Conservation (phyloP, 257 asterid species). For the Perilla frutescens region DNA sequence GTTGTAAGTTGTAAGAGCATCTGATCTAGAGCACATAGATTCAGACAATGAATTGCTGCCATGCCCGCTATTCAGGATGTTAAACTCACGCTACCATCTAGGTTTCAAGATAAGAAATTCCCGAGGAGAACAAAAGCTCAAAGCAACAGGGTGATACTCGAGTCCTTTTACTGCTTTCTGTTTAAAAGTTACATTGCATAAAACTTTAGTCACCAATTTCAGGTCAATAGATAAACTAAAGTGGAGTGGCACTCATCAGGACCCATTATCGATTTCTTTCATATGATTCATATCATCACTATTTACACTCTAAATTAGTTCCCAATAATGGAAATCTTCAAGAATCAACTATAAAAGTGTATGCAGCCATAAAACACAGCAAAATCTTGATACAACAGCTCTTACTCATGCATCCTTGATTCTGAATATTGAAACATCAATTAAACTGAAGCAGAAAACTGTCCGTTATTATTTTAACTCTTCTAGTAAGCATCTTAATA, state of each 20-base stretch:
- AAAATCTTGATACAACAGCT: constrained; percentile 17
- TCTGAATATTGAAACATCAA: not conserved
- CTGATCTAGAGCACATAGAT: not conserved
- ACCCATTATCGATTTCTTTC: constrained; percentile 10
- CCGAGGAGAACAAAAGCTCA: too few relatives aligned
- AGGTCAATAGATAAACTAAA: too few relatives aligned
- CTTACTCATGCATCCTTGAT: constrained; percentile 8
- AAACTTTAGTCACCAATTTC: too few relatives aligned
- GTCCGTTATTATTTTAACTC: not conserved
- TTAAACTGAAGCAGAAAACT: constrained; percentile 15
- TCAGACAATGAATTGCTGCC: constrained; percentile 14
- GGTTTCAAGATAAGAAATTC: too few relatives aligned
- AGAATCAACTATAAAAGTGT: constrained; percentile 12
- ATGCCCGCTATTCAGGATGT: not conserved
- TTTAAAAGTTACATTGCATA: too few relatives aligned
- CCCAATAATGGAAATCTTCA: not conserved
- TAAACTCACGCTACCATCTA: too few relatives aligned
- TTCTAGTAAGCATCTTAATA: not conserved
- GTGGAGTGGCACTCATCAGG: not conserved
- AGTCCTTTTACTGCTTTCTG: too few relatives aligned
- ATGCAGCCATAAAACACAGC: not conserved
- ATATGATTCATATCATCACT: constrained; percentile 1
- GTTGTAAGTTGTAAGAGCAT: not conserved
- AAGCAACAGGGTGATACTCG: not conserved
- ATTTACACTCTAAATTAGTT: constrained; percentile 13